Evolutionary conservation across 1,284 basidiomycete genomes (phyloP), one percentile per base, ranked within the genome.

Genomic region (Flammula alnicola): DNA sequence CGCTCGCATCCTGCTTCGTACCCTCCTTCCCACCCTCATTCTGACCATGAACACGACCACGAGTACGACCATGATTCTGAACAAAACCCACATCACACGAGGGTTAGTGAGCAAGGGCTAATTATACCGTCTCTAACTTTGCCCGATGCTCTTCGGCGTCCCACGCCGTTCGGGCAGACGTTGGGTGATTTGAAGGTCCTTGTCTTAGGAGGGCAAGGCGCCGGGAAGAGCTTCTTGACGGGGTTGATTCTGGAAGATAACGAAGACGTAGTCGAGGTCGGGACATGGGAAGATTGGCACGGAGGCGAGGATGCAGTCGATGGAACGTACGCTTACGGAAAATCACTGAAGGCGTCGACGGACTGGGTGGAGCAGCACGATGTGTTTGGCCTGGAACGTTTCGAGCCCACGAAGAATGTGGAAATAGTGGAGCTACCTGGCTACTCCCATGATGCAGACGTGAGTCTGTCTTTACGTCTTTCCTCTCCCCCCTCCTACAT

Each of bases 61-160:
- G 41, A 49, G 5, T 32, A 45, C 5, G 46, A 42, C n/a, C 35
- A 31, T 6, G 29, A 40, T 17, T n/a, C n/a, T n/a, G n/a, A n/a
- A n/a, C 26, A 17, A 27, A 8, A 20, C n/a, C 44, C 31, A 35
- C 49, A 51, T 31, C 58, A 53, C 36, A 47, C 52, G 8, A 43
- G 52, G 27, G 46, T 33, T 33, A 41, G 47, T 41, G 73, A 74
- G 55, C 72, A 77, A 55, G 76, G 78, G 39, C 76, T 88, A 36
- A 80, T 88, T 52, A 88, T 88, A 35, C 86, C 86, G 1, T 86
- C 82, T 14, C 68, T 88, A 33, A 74, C 75, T 3, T 72, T 88
- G 5, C 84, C 86, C 4, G 67, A 78, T 12, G 74, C 84, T 2
- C 68, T 87, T 16, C 74, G 72, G 20, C 74, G 73, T 4, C 82